These are phyloP conservation scores for Yamadazyma nakazawae DNA, from an alignment of 805 yeast genomes.

Conservation along the genomic window DNA sequence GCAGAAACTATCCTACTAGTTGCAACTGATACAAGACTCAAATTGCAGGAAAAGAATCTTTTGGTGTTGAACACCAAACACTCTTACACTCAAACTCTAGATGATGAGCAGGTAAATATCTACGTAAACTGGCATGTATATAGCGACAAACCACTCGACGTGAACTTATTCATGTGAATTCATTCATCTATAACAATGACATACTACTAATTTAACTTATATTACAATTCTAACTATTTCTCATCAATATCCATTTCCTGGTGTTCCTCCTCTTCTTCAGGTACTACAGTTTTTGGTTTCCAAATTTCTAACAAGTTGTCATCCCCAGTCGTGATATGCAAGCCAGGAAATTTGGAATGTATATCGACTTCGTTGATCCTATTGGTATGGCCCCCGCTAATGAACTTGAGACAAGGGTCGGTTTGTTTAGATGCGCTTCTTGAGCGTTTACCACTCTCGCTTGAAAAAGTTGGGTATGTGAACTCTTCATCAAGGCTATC, in stretches of 20 bases:
- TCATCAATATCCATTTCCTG: constrained; percentile 16
- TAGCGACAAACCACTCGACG: constrained; percentile 11
- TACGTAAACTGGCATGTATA: constrained; percentile 15
- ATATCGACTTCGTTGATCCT: constrained; percentile 65
- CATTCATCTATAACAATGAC: too few species aligned
- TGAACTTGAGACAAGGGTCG: constrained; percentile 74
- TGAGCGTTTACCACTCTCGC: constrained; percentile 44
- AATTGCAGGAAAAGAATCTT: constrained; percentile 1
- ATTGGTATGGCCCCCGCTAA: constrained; percentile 86
- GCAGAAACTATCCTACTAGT: constrained; percentile 3
- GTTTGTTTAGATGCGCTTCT: constrained; percentile 36
- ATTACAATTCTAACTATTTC: constrained; percentile 8
- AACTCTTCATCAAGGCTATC: constrained; percentile 54
- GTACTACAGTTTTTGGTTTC: constrained; percentile 56
- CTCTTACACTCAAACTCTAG: constrained; percentile 5
- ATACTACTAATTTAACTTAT: neutral
- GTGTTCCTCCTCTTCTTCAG: constrained; percentile 29
- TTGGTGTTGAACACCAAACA: constrained; percentile 8
- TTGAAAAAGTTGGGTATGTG: constrained; percentile 26
- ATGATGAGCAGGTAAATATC: neutral
- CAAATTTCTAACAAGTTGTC: constrained; percentile 75
- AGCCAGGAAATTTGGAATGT: constrained; percentile 57
- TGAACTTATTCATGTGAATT: neutral
- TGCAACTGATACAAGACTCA: constrained; percentile 11
- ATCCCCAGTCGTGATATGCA: constrained; percentile 67